A percentile compares a stretch with the other conserved stretches of the same genome.
phyloP scores from a whole-genome alignment of 1,284 basidiomycete genomes.

The Moniliella sp. region DNA sequence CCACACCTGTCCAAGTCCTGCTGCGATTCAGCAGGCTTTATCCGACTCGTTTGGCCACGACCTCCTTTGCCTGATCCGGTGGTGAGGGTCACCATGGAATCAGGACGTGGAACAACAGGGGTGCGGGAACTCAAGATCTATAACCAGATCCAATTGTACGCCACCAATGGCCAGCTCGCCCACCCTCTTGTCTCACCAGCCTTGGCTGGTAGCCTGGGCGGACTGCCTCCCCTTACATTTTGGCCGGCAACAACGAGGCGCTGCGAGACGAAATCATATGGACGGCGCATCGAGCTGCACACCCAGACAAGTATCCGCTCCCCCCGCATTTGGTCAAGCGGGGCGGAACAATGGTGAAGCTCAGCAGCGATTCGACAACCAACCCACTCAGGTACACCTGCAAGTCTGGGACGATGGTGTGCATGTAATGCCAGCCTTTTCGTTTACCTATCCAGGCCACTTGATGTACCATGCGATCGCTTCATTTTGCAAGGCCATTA shows the following conservation, averaged over 20 bases:
- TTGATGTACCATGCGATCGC: constrained; percentile 35
- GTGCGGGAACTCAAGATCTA: no score
- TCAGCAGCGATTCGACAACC: constrained; percentile 35
- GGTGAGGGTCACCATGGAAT: no score
- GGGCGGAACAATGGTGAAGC: constrained; percentile 33
- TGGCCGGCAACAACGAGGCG: constrained; percentile 69
- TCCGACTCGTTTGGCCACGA: no score
- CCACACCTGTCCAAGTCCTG: no score
- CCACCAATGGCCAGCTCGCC: constrained; percentile 55
- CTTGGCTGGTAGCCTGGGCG: constrained; percentile 57
- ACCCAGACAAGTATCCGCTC: constrained; percentile 54
- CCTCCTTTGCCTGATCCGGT: no score
- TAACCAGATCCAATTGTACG: constrained; percentile 64
- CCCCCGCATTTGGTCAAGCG: no score
- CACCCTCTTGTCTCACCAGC: constrained; percentile 50
- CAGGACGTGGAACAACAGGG: no score
- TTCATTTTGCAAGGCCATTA: constrained; percentile 32
- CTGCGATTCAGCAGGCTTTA: no score
- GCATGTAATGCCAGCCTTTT: constrained; percentile 37
- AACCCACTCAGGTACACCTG: constrained; percentile 67
- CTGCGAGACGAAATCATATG: constrained; percentile 72
- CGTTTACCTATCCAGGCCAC: constrained; percentile 34
- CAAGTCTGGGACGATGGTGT: constrained; percentile 42
- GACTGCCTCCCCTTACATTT: constrained; percentile 67
- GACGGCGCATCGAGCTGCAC: constrained; percentile 61